Base-by-base conservation (phyloP, 1,284 basidiomycete genomes). In the Tremellales sp. region DNA sequence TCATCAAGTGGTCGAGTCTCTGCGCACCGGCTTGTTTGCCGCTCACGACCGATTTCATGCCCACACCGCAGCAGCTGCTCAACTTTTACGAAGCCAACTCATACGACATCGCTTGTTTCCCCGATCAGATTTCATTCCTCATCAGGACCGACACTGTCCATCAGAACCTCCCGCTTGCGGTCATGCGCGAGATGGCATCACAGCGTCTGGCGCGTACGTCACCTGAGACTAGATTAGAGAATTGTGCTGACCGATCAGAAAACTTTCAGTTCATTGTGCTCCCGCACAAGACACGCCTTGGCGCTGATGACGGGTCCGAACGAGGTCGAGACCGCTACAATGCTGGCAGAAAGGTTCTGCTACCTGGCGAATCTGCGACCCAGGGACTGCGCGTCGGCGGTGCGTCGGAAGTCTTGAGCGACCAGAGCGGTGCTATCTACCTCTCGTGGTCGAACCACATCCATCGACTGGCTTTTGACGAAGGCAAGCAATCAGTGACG, bases 391-490 rank as follows among this genome's bases (percentile, higher is more conserved):
- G 81, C 56, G 83, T 82, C 7, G 73, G 76, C 40, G 86, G 88
- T 13, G 84, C 86, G 3, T 81, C 84, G 1, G 84, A 89, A 53
- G 82, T 88, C 22, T 75, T 91, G 48, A 81, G 81, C 3, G 63
- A 71, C 40, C 81, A 81, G n/a, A 75, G 75, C 45, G 81, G 85
- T 41, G 86, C 91, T 0, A 86, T 97, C 21, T 97, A 88, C 75
- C 79, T 97, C 46, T 90, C 89, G 58, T 91, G 93, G 81, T 87
- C 86, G 65, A 96, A 94, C 69, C 91, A 97, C 72, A 90, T 97
- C 43, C 93, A 97, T 71, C 81, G 87, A 24, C 85, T 97, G 58
- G 84, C 86, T 19, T 97, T 92, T 62, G 78, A 80, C 54, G 70
- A 75, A 49, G 84, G 82, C 19, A 87, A 87, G 17, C 87, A 92